Evolutionary conservation across 1,284 basidiomycete species (phyloP).

Genomic region (Blastosporella zonata): DNA sequence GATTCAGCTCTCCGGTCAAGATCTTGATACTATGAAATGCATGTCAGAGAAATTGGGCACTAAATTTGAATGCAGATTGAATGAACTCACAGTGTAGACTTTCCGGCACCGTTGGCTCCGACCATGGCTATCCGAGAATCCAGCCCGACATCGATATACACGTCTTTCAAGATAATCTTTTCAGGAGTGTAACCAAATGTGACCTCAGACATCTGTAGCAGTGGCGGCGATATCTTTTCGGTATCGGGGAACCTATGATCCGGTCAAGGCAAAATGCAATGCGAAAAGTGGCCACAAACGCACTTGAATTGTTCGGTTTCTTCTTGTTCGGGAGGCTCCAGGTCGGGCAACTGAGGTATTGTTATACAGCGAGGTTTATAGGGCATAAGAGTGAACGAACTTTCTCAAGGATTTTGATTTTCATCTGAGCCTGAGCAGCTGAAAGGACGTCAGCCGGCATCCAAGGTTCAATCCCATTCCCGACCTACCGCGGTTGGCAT

Average conservation of each 20-base stretch:
- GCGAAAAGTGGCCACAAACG: slow-evolving; percentile 10
- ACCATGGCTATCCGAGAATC: slow-evolving; percentile 92
- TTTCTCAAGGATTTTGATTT: slow-evolving; percentile 98
- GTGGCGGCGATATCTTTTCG: slow-evolving; percentile 94
- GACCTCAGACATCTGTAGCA: slow-evolving; percentile 93
- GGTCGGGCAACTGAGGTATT: slow-evolving; percentile 70
- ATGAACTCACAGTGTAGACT: slow-evolving; percentile 65
- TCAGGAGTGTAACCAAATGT: slow-evolving; percentile 89
- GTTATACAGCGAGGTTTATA: neutral
- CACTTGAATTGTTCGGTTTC: slow-evolving; percentile 89
- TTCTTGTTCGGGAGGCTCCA: slow-evolving; percentile 88
- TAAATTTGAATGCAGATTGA: neutral
- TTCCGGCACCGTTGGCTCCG: slow-evolving; percentile 80
- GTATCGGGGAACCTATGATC: slow-evolving; percentile 77
- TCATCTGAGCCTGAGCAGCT: slow-evolving; percentile 93
- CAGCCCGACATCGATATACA: slow-evolving; percentile 89
- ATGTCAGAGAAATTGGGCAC: slow-evolving; percentile 8
- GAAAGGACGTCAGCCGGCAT: slow-evolving; percentile 6
- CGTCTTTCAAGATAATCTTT: slow-evolving; percentile 73
- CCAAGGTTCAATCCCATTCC: neutral
- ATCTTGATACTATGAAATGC: slow-evolving; percentile 75
- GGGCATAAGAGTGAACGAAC: slow-evolving; percentile 28
- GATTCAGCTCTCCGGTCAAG: slow-evolving; percentile 86
- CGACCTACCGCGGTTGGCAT: slow-evolving; percentile 75
- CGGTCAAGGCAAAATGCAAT: slow-evolving; percentile 11